phyloP scores from a whole-genome alignment of 345 rosid genomes.

The Citrus glauca region DNA sequence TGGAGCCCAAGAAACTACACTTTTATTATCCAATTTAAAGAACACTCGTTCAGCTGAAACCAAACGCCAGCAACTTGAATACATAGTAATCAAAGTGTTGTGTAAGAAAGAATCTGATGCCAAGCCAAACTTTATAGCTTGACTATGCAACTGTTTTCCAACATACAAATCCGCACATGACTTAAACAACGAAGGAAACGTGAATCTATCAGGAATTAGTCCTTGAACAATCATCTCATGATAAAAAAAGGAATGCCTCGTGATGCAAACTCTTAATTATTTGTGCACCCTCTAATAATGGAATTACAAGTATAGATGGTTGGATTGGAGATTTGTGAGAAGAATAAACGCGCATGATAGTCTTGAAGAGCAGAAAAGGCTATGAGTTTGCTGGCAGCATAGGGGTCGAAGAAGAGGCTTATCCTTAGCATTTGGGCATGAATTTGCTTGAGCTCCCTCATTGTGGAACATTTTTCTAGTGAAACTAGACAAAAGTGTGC shows the following conservation, averaged over 20 bases:
- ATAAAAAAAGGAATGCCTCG: slow-evolving; percentile 4
- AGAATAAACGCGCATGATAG: slow-evolving; percentile 10
- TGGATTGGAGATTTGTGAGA: slow-evolving; percentile 13
- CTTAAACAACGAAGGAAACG: slow-evolving; percentile 25
- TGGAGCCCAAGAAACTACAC: slow-evolving; percentile 21
- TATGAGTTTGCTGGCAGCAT: neutral
- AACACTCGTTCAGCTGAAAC: slow-evolving; percentile 13
- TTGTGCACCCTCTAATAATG: slow-evolving; percentile 20
- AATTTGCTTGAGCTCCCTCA: neutral
- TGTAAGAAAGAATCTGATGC: slow-evolving; percentile 19
- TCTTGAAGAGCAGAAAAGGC: neutral
- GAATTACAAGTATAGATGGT: slow-evolving; percentile 15
- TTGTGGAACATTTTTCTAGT: slow-evolving; percentile 1
- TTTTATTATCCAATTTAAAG: slow-evolving; percentile 15
- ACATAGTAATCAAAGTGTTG: slow-evolving; percentile 22
- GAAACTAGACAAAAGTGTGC: neutral
- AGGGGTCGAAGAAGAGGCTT: neutral
- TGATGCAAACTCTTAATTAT: slow-evolving; percentile 5
- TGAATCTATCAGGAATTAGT: slow-evolving; percentile 16
- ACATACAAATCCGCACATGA: neutral
- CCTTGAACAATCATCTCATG: slow-evolving; percentile 14
- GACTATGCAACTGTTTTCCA: slow-evolving; percentile 18
- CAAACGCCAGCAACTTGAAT: slow-evolving; percentile 19
- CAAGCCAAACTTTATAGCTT: slow-evolving; percentile 19
- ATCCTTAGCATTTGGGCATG: neutral